Base-by-base conservation (phyloP, 83 land plant species). In the Diphasiastrum complanatum region DNA sequence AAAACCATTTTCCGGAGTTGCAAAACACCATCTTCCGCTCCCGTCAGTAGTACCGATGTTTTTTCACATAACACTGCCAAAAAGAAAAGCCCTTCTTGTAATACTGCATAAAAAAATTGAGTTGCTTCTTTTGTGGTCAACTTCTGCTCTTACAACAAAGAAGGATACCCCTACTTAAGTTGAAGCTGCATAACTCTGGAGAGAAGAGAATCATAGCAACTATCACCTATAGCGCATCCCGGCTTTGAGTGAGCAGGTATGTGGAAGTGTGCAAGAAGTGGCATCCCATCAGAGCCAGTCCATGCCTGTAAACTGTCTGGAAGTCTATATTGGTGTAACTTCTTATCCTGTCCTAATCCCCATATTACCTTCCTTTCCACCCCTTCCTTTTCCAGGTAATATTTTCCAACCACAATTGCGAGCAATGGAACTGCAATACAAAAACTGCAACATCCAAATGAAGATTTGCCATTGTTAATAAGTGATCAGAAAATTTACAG, bases 281-380 rank as follows among this genome's bases (percentile, higher is more conserved):
- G 60, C 41, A 51, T 60, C 26, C 31, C 76, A 61, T 50, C 74
- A 50, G 72, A 49, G 10, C 76, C 76, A 27, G 71, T 51, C 76
- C 76, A 73, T 20, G 50, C 71, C 35, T 61, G 73, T 1, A 52
- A 0, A 11, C 31, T 61, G 16, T 73, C 72, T 4, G 76, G 76
- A 4, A 73, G 46, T 1, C 76, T 64, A 53, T 66, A 73, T 51
- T 73, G 76, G 18, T 68, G 65, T 19, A 73, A 38, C 47, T 52
- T 67, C 45, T 73, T 73, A n/a, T 53, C 65, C 23, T 66, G 47
- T 2, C 73, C 72, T 29, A 73, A 38, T 5, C 48, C 65, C 76
- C 76, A 73, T 1, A 73, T 27, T 0, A 73, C 33, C 18, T 54
- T 73, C n/a, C 73, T 60, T 23, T 73, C 76, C 3, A 61, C 66